phyloP scores from a whole-genome alignment of 2,329 filamentous ascomycete genomes.

The Hypoxylon sp. region DNA sequence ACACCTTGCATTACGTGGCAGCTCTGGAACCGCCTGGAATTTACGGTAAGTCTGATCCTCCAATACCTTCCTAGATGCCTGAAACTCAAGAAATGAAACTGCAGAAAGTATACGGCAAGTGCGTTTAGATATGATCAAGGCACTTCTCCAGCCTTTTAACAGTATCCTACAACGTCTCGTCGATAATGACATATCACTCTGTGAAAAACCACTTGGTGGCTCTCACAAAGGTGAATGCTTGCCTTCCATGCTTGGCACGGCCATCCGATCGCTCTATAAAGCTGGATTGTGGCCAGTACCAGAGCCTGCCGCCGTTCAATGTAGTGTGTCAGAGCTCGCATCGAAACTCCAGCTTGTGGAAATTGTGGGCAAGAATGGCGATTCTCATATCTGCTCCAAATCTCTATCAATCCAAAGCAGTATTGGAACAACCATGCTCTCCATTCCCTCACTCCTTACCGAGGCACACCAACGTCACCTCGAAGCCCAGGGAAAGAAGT shows the following conservation, averaged over 20 bases:
- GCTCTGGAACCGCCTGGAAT: conserved; percentile 42
- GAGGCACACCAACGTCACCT: conserved; percentile 34
- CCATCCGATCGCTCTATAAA: conserved; percentile 38
- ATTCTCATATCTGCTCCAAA: conserved; percentile 13
- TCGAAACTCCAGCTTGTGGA: conserved; percentile 28
- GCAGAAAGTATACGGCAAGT: conserved; percentile 35
- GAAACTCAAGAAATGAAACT: conserved; percentile 19
- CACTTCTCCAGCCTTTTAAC: conserved; percentile 33
- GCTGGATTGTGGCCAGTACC: conserved; percentile 43
- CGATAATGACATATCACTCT: conserved; percentile 21
- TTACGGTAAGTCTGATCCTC: conserved; percentile 39
- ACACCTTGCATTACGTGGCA: conserved; percentile 29
- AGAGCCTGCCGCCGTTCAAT: conserved; percentile 20
- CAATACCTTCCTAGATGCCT: background rate
- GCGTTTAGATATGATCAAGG: conserved; percentile 34
- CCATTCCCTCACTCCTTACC: conserved; percentile 34
- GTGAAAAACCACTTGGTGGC: background rate
- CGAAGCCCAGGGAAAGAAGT: conserved; percentile 40
- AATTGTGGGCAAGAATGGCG: conserved; percentile 12
- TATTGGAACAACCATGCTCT: conserved; percentile 26
- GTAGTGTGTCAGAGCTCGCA: conserved; percentile 33
- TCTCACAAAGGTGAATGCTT: conserved; percentile 16
- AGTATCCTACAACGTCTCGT: conserved; percentile 34
- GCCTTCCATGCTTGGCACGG: conserved; percentile 37
- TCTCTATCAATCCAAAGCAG: conserved; percentile 9